Base-by-base conservation (phyloP, 1,139 yeast genomes). In the Yamadazyma dendronema region DNA sequence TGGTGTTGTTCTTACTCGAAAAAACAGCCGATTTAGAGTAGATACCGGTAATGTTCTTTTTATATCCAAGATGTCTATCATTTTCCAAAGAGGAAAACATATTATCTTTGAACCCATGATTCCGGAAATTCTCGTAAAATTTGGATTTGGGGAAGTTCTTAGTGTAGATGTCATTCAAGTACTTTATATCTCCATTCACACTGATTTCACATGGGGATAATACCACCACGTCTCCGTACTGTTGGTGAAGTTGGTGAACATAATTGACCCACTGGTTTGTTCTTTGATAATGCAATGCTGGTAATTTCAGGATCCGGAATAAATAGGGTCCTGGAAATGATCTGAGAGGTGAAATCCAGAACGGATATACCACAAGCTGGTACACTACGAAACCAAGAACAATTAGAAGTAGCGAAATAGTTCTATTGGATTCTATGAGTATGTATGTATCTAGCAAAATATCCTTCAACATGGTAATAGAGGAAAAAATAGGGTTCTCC, bases 161-260 rank as follows among this genome's bases (percentile, higher is more conserved):
- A 30, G 74, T 59, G 53, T 84, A 84, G 16, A 84, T 71, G 28
- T 78, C 80, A 47, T 72, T 75, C 34, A 81, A 49, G 43, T 66
- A 74, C 30, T 68, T 67, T 6, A 70, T 46, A 36, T 64, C 65
- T 13, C 81, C 82, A 36, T 76, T 67, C 29, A 82, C 72, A 36
- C 84, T 80, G 15, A 84, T 63, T 48, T 81, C 88, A 17, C 62
- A 57, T 2, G 90, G 89, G 1, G 81, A 72, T 12, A 83, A 55
- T 10, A 84, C 62, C 8, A 84, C 81, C 7, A 83, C 65, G 30
- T 63, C 69, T 0, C 90, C 90, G 45, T 81, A 81, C 41, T 61
- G 55, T 33, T 57, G 41, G 47, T 84, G 92, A 40, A 82, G 60
- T 2, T 54, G 37, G 38, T 79, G 74, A 2, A 81, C 75, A 17